A percentile compares a stretch with the other conserved stretches of the same genome.
Conservation (phyloP, 139 green algal genomes). For the Chlamydomonas sp. region DNA sequence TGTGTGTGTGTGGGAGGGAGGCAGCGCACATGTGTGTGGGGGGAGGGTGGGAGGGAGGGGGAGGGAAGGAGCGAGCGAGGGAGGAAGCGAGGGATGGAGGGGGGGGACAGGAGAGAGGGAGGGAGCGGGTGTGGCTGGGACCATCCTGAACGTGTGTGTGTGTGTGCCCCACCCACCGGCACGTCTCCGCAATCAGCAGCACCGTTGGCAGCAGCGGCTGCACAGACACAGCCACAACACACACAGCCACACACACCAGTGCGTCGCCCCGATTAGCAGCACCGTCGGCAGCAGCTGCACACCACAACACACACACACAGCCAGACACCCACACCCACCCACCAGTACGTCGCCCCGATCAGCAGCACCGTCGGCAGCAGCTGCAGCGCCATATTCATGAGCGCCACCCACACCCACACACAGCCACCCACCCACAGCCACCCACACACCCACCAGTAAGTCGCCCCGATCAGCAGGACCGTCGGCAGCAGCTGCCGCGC, state of each 20-base stretch:
- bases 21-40: no score
- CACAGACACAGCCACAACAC: not conserved
- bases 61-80: not conserved
- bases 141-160: no score
- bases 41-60: not conserved
- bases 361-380: not conserved
- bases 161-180: no score
- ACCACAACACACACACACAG: no score
- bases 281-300: constrained; percentile 80
- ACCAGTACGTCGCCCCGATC: not conserved
- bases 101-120: no score
- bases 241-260: constrained; percentile 54
- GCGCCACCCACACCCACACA: constrained; percentile 12
- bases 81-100: not conserved
- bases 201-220: not conserved
- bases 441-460: constrained; percentile 63
- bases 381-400: constrained; percentile 32
- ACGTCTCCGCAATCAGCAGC: not conserved
- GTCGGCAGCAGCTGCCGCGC: constrained; percentile 76
- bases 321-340: no score
- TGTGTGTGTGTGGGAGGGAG: no score
- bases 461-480: constrained; percentile 81
- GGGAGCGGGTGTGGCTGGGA: no score
- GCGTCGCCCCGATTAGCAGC: constrained; percentile 78
- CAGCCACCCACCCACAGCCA: not conserved